Conservation (phyloP, 139 green algal genomes). For the Asterochloris erici region DNA sequence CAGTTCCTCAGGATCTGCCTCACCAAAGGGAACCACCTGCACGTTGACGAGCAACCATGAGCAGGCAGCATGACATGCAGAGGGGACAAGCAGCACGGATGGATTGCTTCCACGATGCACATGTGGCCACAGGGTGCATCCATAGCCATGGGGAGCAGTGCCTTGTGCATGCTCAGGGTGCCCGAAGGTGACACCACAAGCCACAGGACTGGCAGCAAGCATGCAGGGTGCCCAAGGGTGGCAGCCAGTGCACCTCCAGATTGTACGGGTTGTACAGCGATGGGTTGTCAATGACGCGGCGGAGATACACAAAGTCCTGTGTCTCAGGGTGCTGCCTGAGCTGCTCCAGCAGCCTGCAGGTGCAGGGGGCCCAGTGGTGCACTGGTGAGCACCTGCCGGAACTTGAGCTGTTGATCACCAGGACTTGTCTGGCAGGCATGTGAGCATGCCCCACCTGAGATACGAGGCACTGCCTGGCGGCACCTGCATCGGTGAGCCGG, state of each 20-base stretch:
- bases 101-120: too few species aligned
- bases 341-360: constrained; percentile 56
- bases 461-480: too few species aligned
- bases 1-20: constrained; percentile 61
- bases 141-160: too few species aligned
- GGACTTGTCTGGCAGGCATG: not conserved
- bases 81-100: too few species aligned
- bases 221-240: too few species aligned
- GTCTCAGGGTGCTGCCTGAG: constrained; percentile 57
- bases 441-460: not conserved
- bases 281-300: constrained; percentile 42
- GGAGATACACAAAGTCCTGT: constrained; percentile 75
- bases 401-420: not conserved
- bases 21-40: constrained; percentile 13
- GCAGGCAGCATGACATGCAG: too few species aligned
- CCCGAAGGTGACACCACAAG: too few species aligned
- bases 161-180: too few species aligned
- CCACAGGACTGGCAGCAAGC: too few species aligned
- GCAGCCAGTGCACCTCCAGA: constrained; percentile 34
- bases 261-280: constrained; percentile 78
- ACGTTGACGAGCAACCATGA: too few species aligned
- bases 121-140: too few species aligned
- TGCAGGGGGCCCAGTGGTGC: not conserved
- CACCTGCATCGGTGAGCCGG: too few species aligned
- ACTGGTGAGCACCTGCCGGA: not conserved